These are phyloP conservation scores for Condylostoma magnum DNA, from an alignment of 169 alveolate genomes.

Conservation along the genomic window DNA sequence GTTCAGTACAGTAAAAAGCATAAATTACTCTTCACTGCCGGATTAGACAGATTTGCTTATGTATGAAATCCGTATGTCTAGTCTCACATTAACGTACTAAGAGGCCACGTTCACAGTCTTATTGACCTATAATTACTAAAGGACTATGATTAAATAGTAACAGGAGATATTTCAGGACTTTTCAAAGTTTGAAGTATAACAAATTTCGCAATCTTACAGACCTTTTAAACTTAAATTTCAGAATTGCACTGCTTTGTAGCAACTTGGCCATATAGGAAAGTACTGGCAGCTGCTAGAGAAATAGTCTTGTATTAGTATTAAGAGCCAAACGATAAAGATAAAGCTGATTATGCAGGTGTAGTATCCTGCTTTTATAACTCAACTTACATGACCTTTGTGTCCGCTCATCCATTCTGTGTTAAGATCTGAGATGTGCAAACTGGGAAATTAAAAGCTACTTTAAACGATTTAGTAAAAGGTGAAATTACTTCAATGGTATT, in stretches of 20 bases:
- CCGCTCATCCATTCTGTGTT: conserved; percentile 79
- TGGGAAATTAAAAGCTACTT: conserved; percentile 63
- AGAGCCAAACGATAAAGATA: conserved; percentile 78
- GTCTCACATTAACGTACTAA: conserved; percentile 58
- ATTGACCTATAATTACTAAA: conserved; percentile 77
- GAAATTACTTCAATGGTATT: conserved; percentile 70
- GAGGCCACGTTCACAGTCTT: conserved; percentile 79
- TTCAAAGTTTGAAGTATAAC: conserved; percentile 82
- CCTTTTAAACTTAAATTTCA: conserved; percentile 67
- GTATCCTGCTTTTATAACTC: conserved; percentile 67
- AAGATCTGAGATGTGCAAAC: conserved; percentile 78
- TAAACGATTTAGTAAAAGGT: conserved; percentile 58
- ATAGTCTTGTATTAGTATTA: conserved; percentile 74
- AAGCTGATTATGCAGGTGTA: conserved; percentile 75
- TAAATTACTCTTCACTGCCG: conserved; percentile 62
- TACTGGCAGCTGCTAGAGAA: conserved; percentile 75
- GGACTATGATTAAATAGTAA: conserved; percentile 67
- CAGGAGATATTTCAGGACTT: conserved; percentile 85
- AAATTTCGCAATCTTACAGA: conserved; percentile 69
- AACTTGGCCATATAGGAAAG: conserved; percentile 49
- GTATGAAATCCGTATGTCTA: conserved; percentile 76
- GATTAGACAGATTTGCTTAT: conserved; percentile 69
- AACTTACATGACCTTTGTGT: conserved; percentile 57
- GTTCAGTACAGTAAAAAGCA: conserved; percentile 68
- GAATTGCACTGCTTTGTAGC: conserved; percentile 67